phyloP scores from a whole-genome alignment of 129 eudicot genomes.

The Smallanthus sonchifolius region DNA sequence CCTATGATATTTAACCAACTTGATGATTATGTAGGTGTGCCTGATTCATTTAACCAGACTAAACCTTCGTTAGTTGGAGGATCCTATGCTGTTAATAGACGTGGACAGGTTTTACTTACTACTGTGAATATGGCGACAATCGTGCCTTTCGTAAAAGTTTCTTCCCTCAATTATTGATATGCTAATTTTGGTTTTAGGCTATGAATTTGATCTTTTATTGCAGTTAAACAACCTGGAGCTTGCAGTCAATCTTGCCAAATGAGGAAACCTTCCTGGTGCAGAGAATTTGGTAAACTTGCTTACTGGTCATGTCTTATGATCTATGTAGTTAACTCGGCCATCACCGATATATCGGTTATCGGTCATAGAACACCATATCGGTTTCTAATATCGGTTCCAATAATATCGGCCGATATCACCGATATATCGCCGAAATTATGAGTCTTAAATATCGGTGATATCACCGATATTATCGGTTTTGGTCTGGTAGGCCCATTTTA shows the following conservation, averaged over 20 bases:
- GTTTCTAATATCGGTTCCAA: too few relatives aligned
- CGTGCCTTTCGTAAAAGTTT: constrained; percentile 69
- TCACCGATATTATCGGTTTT: too few relatives aligned
- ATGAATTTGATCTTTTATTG: constrained; percentile 1
- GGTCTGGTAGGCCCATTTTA: too few relatives aligned
- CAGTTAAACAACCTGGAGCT: constrained; percentile 98
- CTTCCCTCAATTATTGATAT: neutral
- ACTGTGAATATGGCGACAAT: constrained; percentile 94
- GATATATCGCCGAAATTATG: too few relatives aligned
- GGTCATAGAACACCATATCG: too few relatives aligned
- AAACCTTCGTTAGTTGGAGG: constrained; percentile 98
- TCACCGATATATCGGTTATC: too few relatives aligned
- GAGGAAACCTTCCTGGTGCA: constrained; percentile 99
- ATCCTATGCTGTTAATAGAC: constrained; percentile 92
- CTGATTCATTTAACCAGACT: constrained; percentile 90
- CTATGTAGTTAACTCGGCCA: too few relatives aligned
- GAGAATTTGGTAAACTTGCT: constrained; percentile 79
- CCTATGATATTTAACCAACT: too few relatives aligned
- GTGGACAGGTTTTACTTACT: constrained; percentile 97
- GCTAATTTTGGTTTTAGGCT: neutral
- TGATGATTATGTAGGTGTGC: too few relatives aligned
- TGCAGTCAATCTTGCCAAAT: constrained; percentile 98
- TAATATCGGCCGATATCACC: too few relatives aligned
- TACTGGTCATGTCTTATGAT: constrained; percentile 5
- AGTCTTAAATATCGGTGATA: too few relatives aligned